Evolutionary conservation across 179 eudicot genomes (phyloP).

Genomic region (Sideroxylon spinosum): DNA sequence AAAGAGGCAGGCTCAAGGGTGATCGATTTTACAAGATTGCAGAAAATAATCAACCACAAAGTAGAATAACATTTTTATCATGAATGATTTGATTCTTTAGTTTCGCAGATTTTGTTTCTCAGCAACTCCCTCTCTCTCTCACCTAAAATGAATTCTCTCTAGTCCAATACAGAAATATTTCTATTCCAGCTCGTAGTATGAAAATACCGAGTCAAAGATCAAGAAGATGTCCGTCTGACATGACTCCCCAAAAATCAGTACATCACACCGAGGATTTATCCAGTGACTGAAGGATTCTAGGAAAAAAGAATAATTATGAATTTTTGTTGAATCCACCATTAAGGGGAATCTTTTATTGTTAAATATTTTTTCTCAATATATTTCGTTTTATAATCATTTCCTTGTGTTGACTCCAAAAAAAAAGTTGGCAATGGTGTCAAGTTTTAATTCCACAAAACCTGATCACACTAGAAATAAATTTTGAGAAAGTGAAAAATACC

Average conservation of each 20-base stretch:
- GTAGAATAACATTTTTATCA: neutral
- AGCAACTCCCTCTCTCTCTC: neutral
- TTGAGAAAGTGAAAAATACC: neutral
- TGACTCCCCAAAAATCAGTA: neutral
- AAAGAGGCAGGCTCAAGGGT: neutral
- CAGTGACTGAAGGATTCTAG: neutral
- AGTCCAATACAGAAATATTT: neutral
- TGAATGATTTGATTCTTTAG: neutral
- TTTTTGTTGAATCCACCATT: neutral
- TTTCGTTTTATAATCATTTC: neutral
- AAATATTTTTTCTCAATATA: neutral
- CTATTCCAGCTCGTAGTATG: neutral
- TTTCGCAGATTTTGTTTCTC: neutral
- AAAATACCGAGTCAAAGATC: neutral
- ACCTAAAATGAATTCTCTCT: neutral
- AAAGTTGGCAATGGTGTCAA: neutral
- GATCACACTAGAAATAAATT: neutral
- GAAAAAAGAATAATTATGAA: neutral
- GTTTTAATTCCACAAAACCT: neutral
- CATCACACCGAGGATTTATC: neutral
- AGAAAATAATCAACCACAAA: neutral
- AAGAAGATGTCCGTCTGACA: neutral
- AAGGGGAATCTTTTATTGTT: neutral
- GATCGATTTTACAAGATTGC: neutral
- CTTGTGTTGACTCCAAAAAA: neutral